These are phyloP conservation scores for Neurospora sp. DNA, from an alignment of 2,329 filamentous ascomycete species.

Conservation along the genomic window DNA sequence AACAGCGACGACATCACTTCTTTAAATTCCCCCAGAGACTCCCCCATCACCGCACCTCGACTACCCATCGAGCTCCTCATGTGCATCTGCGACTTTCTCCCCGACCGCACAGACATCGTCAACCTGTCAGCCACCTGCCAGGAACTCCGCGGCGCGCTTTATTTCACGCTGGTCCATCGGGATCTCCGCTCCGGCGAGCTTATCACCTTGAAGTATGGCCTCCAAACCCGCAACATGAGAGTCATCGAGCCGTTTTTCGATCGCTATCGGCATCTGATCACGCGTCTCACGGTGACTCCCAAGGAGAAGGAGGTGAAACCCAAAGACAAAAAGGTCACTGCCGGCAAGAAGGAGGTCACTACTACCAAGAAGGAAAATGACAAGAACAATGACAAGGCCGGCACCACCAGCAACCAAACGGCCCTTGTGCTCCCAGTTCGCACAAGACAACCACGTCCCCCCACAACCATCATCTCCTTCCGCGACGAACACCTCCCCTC, in stretches of 20 bases:
- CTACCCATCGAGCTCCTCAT: neutral
- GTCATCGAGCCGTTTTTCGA: neutral
- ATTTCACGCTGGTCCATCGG: neutral
- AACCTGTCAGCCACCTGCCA: neutral
- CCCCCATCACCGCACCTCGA: neutral
- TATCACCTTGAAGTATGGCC: neutral
- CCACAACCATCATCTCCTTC: neutral
- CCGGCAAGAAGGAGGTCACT: neutral
- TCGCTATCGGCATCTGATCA: neutral
- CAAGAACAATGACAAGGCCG: neutral
- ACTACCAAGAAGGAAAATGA: neutral
- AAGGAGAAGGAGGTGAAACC: neutral
- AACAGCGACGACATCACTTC: neutral
- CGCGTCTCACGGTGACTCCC: neutral
- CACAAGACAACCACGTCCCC: neutral
- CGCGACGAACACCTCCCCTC: neutral
- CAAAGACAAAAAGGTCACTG: neutral
- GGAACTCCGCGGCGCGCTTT: neutral
- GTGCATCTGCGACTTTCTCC: neutral
- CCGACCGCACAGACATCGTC: neutral
- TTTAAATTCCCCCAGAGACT: neutral
- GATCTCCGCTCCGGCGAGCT: neutral
- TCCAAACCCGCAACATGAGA: neutral
- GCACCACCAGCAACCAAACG: neutral
- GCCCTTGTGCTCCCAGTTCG: neutral